phyloP scores from a whole-genome alignment of 805 yeast species.

The Saccharomycopsis selenospora region DNA sequence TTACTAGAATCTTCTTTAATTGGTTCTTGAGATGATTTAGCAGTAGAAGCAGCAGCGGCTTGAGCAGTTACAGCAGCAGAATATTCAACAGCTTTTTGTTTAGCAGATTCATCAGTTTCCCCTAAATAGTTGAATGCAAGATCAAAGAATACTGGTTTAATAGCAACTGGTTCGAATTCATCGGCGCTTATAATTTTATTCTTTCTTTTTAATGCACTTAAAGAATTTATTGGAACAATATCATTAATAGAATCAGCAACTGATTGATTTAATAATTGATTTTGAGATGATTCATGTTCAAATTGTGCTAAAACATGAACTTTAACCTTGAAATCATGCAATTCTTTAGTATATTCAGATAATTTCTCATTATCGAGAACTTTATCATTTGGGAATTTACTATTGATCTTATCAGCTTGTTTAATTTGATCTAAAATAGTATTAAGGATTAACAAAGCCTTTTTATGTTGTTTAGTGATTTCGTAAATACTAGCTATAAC shows the following conservation, averaged over 20 bases:
- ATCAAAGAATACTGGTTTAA: slow-evolving; percentile 89
- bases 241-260: slow-evolving; percentile 32
- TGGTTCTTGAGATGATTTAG: slow-evolving; percentile 1
- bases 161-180: slow-evolving; percentile 52
- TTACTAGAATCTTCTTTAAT: slow-evolving; percentile 27
- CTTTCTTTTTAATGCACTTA: slow-evolving; percentile 24
- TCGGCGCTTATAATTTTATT: slow-evolving; percentile 23
- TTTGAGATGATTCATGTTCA: slow-evolving; percentile 27
- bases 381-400: slow-evolving; percentile 2
- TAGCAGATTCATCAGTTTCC: slow-evolving; percentile 26
- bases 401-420: slow-evolving; percentile 20
- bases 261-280: slow-evolving; percentile 28
- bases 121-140: slow-evolving; percentile 77
- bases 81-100: slow-evolving; percentile 9
- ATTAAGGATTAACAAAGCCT: slow-evolving; percentile 36
- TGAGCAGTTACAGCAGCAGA: slow-evolving; percentile 18
- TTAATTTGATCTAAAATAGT: slow-evolving; percentile 22
- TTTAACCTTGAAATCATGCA: slow-evolving; percentile 24
- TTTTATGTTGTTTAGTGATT: slow-evolving; percentile 33
- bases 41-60: slow-evolving; percentile 16
- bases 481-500: slow-evolving; percentile 41
- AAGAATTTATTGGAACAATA: slow-evolving; percentile 23
- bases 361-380: slow-evolving; percentile 35
- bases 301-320: slow-evolving; percentile 45
- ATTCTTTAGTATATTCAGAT: slow-evolving; percentile 21